Evolutionary conservation across 2,329 filamentous ascomycete genomes (phyloP), one percentile per base, ranked within the genome.

Genomic region (Berkeleyomyces rouxiae): DNA sequence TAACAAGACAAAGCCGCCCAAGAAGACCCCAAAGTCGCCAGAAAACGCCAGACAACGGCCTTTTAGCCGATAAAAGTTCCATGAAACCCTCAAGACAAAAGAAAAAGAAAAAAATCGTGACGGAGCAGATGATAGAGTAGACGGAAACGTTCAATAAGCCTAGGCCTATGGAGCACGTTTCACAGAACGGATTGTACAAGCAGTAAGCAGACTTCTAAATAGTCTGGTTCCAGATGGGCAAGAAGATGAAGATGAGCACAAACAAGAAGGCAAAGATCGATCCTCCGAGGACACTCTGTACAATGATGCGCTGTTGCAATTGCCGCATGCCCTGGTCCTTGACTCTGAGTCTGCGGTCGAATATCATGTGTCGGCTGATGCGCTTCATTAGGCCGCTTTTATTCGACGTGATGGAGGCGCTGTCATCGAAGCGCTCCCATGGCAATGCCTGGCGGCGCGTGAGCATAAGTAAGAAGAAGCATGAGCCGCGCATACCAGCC

Each of bases 401-500:
- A 44, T 68, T 67, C 2, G 69, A 68, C 5, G 64, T 51, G 4
- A 68, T 61, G 1, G 67, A 67, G 9, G 67, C 66, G 13, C 67
- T 68, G 49, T 78, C 76, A 58, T 77, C 75, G 64, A 77, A 75
- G 13, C 75, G 70, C 67, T 78, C 76, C 76, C 76, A 78, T 0
- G 76, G 76, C 46, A 78, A 68, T 2, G 73, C 71, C 67, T 78
- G 76, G 43, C 77, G 70, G 43, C 75, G 70, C 7, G 73, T 74
- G 66, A 78, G 76, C 31, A 78, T 71, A 62, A 78, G 67, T 53
- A 78, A 67, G 64, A 78, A 77, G 68, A 78, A 78, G 67, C 76
- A 78, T 61, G 72, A 74, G 1, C 76, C 76, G 44, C 76, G 69
- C 13, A 77, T 64, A n/a, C 76, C 76, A 0, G 74, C 74, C 23